Base-by-base conservation (phyloP, 495 filamentous ascomycete genomes). In the Corynascus novoguineensis region DNA sequence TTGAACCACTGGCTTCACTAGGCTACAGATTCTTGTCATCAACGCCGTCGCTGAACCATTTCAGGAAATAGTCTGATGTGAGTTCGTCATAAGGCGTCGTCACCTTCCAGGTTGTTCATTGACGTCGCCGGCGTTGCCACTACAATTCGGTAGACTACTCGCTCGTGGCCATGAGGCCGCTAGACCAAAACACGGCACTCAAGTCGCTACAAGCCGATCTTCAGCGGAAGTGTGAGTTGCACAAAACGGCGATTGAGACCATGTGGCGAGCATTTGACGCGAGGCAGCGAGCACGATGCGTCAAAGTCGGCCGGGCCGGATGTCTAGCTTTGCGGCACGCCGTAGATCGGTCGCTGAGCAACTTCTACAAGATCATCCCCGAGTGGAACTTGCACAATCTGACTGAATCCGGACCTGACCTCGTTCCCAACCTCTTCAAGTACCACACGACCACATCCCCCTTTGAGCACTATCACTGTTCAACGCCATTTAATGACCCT, bases 311-410 rank as follows among this genome's bases (percentile, higher is more conserved):
- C 22, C 49, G 63, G 8, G 29, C 27, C 17, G 57, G 66, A 1
- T 61, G 61, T 46, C 19, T 32, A 9, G 57, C 68, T 12, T 57
- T 67, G 34, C 50, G 57, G 41, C 46, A 66, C 48, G 29, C 55
- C 1, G 1, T 17, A 3, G 66, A 70, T 38, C 0, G 0, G 8
- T 60, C 68, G 5, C 11, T 70, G 27, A 71, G 65, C 2, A 60
- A 63, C 19, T 47, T 68, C 48, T 24, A 10, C 37, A 53, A 29
- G 8, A 19, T 42, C 15, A 29, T 68, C 0, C 71, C 71, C 0
- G 75, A 76, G 50, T 70, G 63, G 61, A 76, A 77, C 46, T 54
- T 76, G 24, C 65, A 55, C 1, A 71, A 77, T 38, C 53, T 76
- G 22, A 53, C 69, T 1, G 48, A 57, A 1, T 41, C 68, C 0